A percentile compares a stretch with the other conserved stretches of the same genome.
phyloP scores from a whole-genome alignment of 225 moss, liverwort and hornwort species.

The Sphagnum contortum region DNA sequence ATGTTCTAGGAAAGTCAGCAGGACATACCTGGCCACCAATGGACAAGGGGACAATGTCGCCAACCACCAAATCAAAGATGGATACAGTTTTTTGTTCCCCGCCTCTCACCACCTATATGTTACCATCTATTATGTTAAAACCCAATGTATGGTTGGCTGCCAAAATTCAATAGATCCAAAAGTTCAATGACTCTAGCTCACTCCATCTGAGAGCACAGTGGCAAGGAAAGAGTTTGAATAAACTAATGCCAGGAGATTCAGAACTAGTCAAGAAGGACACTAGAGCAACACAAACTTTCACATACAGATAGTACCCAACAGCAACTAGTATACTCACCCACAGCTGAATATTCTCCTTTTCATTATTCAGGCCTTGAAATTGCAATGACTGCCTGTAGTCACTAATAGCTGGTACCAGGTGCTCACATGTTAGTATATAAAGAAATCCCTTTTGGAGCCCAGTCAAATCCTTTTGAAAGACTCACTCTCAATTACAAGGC shows the following conservation, averaged over 20 bases:
- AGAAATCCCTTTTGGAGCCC: too few relatives aligned
- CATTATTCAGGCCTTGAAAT: slow-evolving; percentile 71
- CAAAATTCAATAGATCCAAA: too few relatives aligned
- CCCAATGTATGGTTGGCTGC: too few relatives aligned
- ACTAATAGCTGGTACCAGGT: slow-evolving; percentile 26
- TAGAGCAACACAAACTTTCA: too few relatives aligned
- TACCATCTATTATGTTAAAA: too few relatives aligned
- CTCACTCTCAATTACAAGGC: not conserved
- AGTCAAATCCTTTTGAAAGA: not conserved
- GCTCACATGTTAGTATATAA: not conserved
- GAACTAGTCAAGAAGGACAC: too few relatives aligned
- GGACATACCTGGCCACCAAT: slow-evolving; percentile 76
- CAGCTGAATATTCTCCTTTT: slow-evolving; percentile 75
- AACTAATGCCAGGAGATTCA: too few relatives aligned
- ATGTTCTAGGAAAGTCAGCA: not conserved
- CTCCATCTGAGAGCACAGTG: too few relatives aligned
- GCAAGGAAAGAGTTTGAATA: too few relatives aligned
- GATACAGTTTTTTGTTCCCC: slow-evolving; percentile 61
- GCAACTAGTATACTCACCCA: slow-evolving; percentile 25
- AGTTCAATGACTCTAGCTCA: too few relatives aligned
- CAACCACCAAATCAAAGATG: slow-evolving; percentile 81
- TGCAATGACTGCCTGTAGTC: slow-evolving; percentile 93
- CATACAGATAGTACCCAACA: not conserved
- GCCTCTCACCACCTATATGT: slow-evolving; percentile 70
- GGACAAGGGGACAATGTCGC: slow-evolving; percentile 56